Conservation (phyloP, 352 stramenopile genomes). For the Phytophthora hibernalis region DNA sequence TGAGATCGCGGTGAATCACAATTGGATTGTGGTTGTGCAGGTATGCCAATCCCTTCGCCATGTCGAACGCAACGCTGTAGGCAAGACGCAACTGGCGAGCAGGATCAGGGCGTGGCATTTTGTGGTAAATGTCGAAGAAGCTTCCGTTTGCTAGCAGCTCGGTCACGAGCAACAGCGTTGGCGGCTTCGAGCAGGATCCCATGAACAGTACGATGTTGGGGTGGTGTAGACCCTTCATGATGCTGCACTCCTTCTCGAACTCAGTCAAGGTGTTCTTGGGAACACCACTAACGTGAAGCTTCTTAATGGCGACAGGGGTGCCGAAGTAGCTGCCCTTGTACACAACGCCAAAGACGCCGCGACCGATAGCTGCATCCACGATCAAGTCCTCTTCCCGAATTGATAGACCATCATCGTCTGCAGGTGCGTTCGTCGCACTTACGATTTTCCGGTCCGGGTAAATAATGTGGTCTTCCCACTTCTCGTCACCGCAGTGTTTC, state of each 20-base stretch:
- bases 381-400: conserved; percentile 84
- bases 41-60: conserved; percentile 95
- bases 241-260: conserved; percentile 87
- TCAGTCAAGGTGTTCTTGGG: conserved; percentile 84
- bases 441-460: conserved; percentile 83
- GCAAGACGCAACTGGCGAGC: conserved; percentile 68
- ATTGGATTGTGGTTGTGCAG: conserved; percentile 97
- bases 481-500: conserved; percentile 75
- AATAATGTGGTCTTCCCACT: conserved; percentile 87
- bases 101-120: conserved; percentile 62
- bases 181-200: conserved; percentile 96
- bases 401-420: conserved; percentile 72
- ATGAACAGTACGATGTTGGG: conserved; percentile 99
- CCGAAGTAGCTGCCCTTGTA: conserved; percentile 89
- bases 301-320: conserved; percentile 86
- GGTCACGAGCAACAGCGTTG: conserved; percentile 95
- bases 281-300: conserved; percentile 78
- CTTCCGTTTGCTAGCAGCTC: conserved; percentile 90
- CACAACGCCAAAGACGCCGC: conserved; percentile 82
- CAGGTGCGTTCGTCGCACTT: conserved; percentile 47
- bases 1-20: conserved; percentile 96
- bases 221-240: conserved; percentile 94
- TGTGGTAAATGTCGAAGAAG: conserved; percentile 92
- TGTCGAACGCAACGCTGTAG: conserved; percentile 88
- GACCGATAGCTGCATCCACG: conserved; percentile 72